Evolutionary conservation across 2,329 filamentous ascomycete species (phyloP).

Genomic region (Trichophyton rubrum): DNA sequence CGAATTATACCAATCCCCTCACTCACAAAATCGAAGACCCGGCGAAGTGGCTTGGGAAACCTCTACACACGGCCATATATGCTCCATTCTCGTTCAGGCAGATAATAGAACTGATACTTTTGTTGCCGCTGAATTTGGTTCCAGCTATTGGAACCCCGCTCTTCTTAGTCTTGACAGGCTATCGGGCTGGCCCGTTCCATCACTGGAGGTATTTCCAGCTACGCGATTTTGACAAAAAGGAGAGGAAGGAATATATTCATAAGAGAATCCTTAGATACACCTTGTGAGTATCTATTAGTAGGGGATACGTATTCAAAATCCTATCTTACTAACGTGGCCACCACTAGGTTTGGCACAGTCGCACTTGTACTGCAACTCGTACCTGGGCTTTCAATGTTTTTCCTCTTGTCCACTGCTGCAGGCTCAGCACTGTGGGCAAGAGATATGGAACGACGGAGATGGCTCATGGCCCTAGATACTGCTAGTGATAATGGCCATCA

Average conservation of each 20-base stretch:
- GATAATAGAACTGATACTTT: constrained; percentile 69
- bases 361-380: constrained; percentile 78
- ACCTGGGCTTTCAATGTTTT: constrained; percentile 84
- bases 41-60: constrained; percentile 70
- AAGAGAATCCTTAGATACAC: constrained; percentile 68
- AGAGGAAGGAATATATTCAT: constrained; percentile 58
- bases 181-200: constrained; percentile 73
- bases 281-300: constrained; percentile 42
- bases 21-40: constrained; percentile 36
- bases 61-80: constrained; percentile 63
- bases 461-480: background rate
- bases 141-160: constrained; percentile 70
- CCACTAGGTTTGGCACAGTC: constrained; percentile 60
- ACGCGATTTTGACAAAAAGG: constrained; percentile 57
- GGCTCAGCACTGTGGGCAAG: constrained; percentile 80
- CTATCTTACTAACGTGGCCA: background rate
- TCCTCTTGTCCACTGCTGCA: constrained; percentile 72
- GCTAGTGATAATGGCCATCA: background rate
- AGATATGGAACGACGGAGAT: constrained; percentile 48
- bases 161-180: constrained; percentile 79
- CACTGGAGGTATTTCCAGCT: constrained; percentile 87
- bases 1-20: background rate
- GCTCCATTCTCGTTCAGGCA: constrained; percentile 85
- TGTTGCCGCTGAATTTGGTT: constrained; percentile 74
- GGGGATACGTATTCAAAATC: background rate